Evolutionary conservation across 2,329 filamentous ascomycete species (phyloP).

Genomic region (Trichoderma sp.): DNA sequence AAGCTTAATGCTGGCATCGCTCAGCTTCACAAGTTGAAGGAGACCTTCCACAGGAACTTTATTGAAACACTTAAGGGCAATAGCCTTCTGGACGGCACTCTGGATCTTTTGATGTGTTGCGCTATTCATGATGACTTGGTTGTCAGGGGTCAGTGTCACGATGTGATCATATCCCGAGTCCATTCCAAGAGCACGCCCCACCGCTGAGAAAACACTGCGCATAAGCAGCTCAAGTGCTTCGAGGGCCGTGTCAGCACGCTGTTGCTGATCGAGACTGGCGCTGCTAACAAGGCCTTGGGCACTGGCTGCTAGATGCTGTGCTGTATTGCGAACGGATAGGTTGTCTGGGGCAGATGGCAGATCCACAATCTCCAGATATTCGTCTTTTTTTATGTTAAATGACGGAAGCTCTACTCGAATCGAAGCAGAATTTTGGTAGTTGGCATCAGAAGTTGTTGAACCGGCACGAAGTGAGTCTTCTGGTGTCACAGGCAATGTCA

Average conservation of each 20-base stretch:
- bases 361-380: conserved; percentile 55
- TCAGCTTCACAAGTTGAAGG: conserved; percentile 74
- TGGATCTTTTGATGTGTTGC: conserved; percentile 73
- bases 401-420: conserved; percentile 56
- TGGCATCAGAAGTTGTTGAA: conserved; percentile 25
- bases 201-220: conserved; percentile 74
- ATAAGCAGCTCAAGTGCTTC: conserved; percentile 71
- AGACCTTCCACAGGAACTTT: conserved; percentile 77
- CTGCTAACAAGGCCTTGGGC: conserved; percentile 62
- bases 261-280: conserved; percentile 72
- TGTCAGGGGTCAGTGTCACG: conserved; percentile 58
- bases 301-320: conserved; percentile 53
- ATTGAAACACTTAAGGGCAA: conserved; percentile 68
- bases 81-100: conserved; percentile 71
- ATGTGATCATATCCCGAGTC: conserved; percentile 59
- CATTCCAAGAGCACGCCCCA: conserved; percentile 67
- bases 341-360: conserved; percentile 52
- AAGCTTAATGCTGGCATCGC: conserved; percentile 72
- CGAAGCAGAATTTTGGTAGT: conserved; percentile 27
- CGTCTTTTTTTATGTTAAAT: conserved; percentile 53
- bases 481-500: conserved; percentile 9
- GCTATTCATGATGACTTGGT: conserved; percentile 68
- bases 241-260: conserved; percentile 76
- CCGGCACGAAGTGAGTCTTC: conserved; percentile 27
- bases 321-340: conserved; percentile 59